Evolutionary conservation across 2,329 filamentous ascomycete species (phyloP).

Genomic region (Fusarium succisae): DNA sequence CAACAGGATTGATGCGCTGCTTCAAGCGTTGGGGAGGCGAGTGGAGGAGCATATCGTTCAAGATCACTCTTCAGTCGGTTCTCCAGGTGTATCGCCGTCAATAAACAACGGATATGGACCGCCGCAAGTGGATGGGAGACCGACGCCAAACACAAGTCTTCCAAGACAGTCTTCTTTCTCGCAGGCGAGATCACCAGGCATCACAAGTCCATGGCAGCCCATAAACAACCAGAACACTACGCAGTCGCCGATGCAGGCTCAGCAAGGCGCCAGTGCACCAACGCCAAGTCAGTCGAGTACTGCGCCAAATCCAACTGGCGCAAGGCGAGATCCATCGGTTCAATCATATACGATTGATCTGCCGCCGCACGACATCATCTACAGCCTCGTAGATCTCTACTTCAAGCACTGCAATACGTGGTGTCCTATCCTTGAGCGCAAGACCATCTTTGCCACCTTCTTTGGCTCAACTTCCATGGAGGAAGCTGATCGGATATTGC

Average conservation of each 20-base stretch:
- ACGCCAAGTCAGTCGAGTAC: conserved; percentile 1
- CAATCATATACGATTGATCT: conserved; percentile 58
- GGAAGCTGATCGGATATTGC: conserved; percentile 52
- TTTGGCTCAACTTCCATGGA: conserved; percentile 53
- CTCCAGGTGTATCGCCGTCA: conserved; percentile 44
- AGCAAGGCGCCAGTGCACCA: background rate
- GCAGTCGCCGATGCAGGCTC: background rate
- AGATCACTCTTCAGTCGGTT: conserved; percentile 39
- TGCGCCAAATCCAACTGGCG: background rate
- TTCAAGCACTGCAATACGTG: conserved; percentile 73
- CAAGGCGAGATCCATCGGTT: conserved; percentile 41
- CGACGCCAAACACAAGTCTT: conserved; percentile 35
- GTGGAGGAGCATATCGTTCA: conserved; percentile 54
- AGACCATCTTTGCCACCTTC: conserved; percentile 52
- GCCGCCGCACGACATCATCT: conserved; percentile 68
- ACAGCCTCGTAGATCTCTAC: conserved; percentile 68
- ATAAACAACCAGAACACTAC: conserved; percentile 42
- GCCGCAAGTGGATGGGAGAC: conserved; percentile 42
- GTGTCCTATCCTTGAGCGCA: conserved; percentile 58
- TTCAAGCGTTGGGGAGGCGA: conserved; percentile 54
- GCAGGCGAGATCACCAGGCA: conserved; percentile 52
- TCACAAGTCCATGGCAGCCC: conserved; percentile 49
- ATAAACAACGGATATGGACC: conserved; percentile 48
- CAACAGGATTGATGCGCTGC: conserved; percentile 60
- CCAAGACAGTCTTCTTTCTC: conserved; percentile 30